phyloP scores from a whole-genome alignment of 352 stramenopile species.

The Phytophthora parvispora region DNA sequence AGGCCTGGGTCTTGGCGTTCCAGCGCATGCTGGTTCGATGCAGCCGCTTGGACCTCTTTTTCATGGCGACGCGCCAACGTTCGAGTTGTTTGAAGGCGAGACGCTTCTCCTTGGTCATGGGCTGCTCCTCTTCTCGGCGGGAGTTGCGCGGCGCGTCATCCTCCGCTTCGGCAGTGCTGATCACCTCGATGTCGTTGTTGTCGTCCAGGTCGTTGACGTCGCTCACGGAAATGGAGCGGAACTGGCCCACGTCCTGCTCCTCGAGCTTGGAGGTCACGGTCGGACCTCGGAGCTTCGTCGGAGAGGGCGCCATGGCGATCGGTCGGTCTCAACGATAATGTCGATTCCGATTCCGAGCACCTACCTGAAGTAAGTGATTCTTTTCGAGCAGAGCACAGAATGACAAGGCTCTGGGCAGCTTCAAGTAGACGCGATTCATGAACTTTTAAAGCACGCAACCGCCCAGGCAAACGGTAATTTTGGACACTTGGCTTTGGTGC shows the following conservation, averaged over 20 bases:
- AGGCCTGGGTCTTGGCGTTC: conserved; percentile 33
- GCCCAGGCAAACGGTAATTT: conserved; percentile 5
- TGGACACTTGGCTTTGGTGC: background rate
- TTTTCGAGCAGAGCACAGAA: conserved; percentile 2
- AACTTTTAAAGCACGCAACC: background rate
- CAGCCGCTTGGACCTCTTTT: conserved; percentile 27
- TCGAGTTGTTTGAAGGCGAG: conserved; percentile 51
- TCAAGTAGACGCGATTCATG: too few relatives aligned
- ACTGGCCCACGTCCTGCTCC: conserved; percentile 13
- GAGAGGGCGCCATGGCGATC: conserved; percentile 26
- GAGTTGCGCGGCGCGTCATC: conserved; percentile 13
- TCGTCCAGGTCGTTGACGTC: conserved; percentile 31
- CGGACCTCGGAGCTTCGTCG: conserved; percentile 35
- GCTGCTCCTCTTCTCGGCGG: conserved; percentile 33
- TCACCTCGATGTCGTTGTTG: conserved; percentile 37
- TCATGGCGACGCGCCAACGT: conserved; percentile 46
- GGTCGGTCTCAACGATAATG: background rate
- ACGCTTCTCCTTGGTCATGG: conserved; percentile 46
- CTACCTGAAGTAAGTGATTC: too few relatives aligned
- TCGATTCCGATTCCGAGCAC: too few relatives aligned
- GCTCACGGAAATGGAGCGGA: conserved; percentile 37
- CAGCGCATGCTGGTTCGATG: conserved; percentile 17
- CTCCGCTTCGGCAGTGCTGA: conserved; percentile 21
- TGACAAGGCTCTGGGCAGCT: conserved; percentile 11
- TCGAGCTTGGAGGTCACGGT: conserved; percentile 22